Conservation (phyloP, 2,329 filamentous ascomycete genomes). For the Decorospora gaudefroyi region DNA sequence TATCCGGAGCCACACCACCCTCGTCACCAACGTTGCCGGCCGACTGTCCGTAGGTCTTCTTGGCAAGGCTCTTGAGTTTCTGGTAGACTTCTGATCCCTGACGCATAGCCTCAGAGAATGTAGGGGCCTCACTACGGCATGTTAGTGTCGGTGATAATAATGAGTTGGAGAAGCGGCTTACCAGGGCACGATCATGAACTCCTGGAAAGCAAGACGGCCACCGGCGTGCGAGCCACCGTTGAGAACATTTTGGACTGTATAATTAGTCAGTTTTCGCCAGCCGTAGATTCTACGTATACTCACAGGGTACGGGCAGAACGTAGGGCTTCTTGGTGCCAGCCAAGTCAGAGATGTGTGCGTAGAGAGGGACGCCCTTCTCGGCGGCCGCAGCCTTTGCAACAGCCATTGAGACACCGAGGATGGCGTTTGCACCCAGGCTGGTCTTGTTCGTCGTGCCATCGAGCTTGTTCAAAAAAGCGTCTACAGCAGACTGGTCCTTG, state of each 20-base stretch:
- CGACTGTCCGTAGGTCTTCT: conserved; percentile 99
- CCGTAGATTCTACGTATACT: background rate
- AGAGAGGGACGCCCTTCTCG: conserved; percentile 60
- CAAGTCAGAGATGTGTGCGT: conserved; percentile 61
- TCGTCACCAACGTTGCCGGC: conserved; percentile 99
- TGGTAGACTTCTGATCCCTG: conserved; percentile 98
- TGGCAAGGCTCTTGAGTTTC: conserved; percentile 92
- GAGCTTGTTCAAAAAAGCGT: conserved; percentile 57
- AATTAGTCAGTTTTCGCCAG: conserved; percentile 6
- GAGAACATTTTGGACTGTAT: conserved; percentile 56
- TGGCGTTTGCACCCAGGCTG: conserved; percentile 63
- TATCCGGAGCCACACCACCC: conserved; percentile 99
- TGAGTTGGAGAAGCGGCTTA: conserved; percentile 33
- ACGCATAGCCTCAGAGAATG: conserved; percentile 94
- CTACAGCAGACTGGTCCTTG: conserved; percentile 60
- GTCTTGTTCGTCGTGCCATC: conserved; percentile 65
- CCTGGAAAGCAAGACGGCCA: conserved; percentile 73
- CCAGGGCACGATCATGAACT: conserved; percentile 60
- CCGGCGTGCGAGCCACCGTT: conserved; percentile 89
- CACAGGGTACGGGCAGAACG: conserved; percentile 60
- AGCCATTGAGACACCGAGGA: conserved; percentile 64
- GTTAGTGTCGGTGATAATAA: conserved; percentile 20
- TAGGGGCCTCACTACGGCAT: conserved; percentile 69
- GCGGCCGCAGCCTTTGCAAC: conserved; percentile 62
- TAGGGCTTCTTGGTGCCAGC: conserved; percentile 59